A percentile compares a stretch with the other conserved stretches of the same genome.
Evolutionary conservation across 129 eudicot genomes (phyloP).

Genomic region (Artemisia annua): DNA sequence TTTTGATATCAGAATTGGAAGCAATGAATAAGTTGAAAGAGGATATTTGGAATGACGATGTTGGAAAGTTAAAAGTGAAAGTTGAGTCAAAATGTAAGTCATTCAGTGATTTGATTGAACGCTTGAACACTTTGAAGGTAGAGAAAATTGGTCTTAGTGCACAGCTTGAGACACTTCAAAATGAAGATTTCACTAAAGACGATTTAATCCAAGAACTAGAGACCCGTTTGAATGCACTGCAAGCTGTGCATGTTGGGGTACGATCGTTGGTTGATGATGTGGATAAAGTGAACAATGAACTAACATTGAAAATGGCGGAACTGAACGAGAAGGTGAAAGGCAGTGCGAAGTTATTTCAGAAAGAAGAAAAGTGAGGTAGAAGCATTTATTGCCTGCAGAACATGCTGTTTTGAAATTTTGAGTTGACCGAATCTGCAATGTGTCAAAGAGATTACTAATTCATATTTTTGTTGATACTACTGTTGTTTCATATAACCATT

Average conservation of each 20-base stretch:
- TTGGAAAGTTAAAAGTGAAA: conserved; percentile 36
- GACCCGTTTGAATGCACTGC: no score
- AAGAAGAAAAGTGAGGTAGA: not conserved
- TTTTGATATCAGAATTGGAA: conserved; percentile 39
- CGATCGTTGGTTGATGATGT: no score
- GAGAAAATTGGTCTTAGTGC: conserved; percentile 59
- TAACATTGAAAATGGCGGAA: no score
- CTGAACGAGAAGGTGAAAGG: no score
- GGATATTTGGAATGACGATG: conserved; percentile 34
- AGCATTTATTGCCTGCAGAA: conserved; percentile 20
- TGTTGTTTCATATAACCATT: no score
- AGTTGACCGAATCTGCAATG: no score
- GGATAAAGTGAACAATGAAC: no score
- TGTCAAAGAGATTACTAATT: no score
- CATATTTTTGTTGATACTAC: no score
- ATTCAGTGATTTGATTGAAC: conserved; percentile 20
- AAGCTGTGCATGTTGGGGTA: no score
- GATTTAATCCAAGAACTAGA: no score
- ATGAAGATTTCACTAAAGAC: conserved; percentile 28
- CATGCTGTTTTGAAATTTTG: no score
- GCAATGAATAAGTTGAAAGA: conserved; percentile 36
- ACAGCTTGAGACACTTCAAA: conserved; percentile 49
- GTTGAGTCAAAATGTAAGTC: conserved; percentile 27
- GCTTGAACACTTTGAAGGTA: conserved; percentile 38
- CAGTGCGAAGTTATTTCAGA: conserved; percentile 4